Evolutionary conservation across 2,329 filamentous ascomycete species (phyloP).

Genomic region (Metarhizium guizhouense): DNA sequence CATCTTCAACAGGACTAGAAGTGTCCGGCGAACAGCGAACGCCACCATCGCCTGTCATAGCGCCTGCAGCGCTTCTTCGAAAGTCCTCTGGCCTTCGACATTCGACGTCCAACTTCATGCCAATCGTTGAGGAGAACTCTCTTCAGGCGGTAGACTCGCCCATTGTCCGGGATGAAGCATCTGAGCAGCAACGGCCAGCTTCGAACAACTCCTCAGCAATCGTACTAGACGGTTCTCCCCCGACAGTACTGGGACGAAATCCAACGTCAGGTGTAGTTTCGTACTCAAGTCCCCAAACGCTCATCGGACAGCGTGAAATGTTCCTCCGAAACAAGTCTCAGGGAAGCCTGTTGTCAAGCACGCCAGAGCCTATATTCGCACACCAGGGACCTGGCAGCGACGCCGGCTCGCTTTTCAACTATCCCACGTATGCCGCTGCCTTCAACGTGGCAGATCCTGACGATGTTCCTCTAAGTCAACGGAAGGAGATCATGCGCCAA

Average conservation of each 20-base stretch:
- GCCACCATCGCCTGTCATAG: not conserved
- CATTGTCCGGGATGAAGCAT: slow-evolving; percentile 6
- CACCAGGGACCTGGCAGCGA: slow-evolving; percentile 28
- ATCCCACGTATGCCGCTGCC: slow-evolving; percentile 20
- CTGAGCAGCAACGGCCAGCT: not conserved
- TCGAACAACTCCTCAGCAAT: slow-evolving; percentile 14
- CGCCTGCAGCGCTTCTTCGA: slow-evolving; percentile 7
- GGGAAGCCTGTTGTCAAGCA: slow-evolving; percentile 24
- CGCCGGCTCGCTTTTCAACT: slow-evolving; percentile 30
- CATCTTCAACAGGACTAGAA: not conserved
- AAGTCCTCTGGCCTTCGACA: slow-evolving; percentile 13
- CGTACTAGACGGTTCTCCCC: slow-evolving; percentile 10
- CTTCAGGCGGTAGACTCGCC: slow-evolving; percentile 8
- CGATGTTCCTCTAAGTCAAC: slow-evolving; percentile 63
- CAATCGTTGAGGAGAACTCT: slow-evolving; percentile 35
- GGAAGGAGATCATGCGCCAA: slow-evolving; percentile 52
- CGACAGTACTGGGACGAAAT: slow-evolving; percentile 8
- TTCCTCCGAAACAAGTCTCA: slow-evolving; percentile 44
- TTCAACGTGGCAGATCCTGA: slow-evolving; percentile 41
- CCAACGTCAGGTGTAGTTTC: slow-evolving; percentile 38
- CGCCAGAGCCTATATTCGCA: slow-evolving; percentile 16
- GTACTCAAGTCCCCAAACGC: slow-evolving; percentile 43
- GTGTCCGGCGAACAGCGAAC: slow-evolving; percentile 1
- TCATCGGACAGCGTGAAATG: slow-evolving; percentile 47
- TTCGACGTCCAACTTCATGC: slow-evolving; percentile 19